Percentiles rank a stretch among this genome's conserved stretches.
Conservation (phyloP, 495 filamentous ascomycete species). For the Wilcoxina mikolae region DNA sequence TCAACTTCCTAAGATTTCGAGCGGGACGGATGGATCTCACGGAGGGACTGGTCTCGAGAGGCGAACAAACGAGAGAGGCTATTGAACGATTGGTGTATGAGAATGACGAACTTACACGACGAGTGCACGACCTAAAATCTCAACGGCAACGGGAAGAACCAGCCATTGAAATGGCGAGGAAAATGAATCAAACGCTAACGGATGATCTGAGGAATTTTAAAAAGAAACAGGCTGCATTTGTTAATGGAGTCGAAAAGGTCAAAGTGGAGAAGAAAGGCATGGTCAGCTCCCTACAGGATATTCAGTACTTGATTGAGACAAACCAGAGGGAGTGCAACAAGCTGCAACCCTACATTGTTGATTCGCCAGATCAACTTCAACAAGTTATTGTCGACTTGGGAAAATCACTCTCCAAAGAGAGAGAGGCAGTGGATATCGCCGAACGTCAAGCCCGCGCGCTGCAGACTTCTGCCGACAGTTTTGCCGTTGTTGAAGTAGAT, state of each 20-base stretch:
- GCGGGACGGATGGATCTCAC: conserved; percentile 62
- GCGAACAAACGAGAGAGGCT: conserved; percentile 65
- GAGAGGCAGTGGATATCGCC: conserved; percentile 66
- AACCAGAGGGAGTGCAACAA: conserved; percentile 67
- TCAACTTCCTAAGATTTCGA: conserved; percentile 95
- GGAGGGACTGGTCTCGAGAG: conserved; percentile 68
- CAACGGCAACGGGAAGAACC: conserved; percentile 66
- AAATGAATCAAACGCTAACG: conserved; percentile 56
- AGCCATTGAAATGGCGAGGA: conserved; percentile 58
- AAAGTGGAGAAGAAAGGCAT: conserved; percentile 61
- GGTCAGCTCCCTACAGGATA: conserved; percentile 35
- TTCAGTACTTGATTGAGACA: conserved; percentile 16
- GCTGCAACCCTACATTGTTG: conserved; percentile 76
- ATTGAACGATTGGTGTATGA: conserved; percentile 76
- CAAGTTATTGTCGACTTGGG: conserved; percentile 65
- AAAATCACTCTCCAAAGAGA: conserved; percentile 58
- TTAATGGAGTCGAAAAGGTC: conserved; percentile 13
- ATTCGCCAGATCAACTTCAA: conserved; percentile 70
- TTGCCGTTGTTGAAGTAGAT: conserved; percentile 65
- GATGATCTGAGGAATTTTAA: conserved; percentile 35
- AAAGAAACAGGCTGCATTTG: conserved; percentile 15
- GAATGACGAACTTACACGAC: conserved; percentile 72
- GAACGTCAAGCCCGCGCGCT: conserved; percentile 74
- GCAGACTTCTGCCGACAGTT: conserved; percentile 84
- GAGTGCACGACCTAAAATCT: conserved; percentile 57